A percentile compares a stretch with the other conserved stretches of the same genome.
These are phyloP conservation scores for Mortierella sp. DNA, from an alignment of 371 early-diverging fungal genomes.

Conservation along the genomic window DNA sequence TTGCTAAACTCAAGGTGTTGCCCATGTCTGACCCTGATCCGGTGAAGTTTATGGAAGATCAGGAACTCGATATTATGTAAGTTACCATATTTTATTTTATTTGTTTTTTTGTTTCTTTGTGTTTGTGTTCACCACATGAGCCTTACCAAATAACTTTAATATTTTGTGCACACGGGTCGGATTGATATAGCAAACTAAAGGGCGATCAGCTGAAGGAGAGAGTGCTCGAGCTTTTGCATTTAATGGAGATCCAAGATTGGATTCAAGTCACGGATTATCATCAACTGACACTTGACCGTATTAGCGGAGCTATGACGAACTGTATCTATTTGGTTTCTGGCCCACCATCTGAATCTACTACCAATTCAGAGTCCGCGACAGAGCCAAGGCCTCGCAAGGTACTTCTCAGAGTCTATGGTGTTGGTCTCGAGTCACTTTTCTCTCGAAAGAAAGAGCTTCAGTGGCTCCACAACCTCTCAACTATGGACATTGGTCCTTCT, in stretches of 20 bases:
- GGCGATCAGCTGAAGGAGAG: slow-evolving; percentile 30
- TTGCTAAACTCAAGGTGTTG: slow-evolving; percentile 42
- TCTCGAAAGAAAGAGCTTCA: slow-evolving; percentile 83
- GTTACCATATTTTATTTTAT: slow-evolving; percentile 16
- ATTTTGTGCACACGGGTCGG: neutral
- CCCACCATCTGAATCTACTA: too few species aligned
- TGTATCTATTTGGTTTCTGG: slow-evolving; percentile 77
- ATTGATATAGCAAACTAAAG: slow-evolving; percentile 51
- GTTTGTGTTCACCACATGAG: neutral
- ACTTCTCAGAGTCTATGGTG: slow-evolving; percentile 82
- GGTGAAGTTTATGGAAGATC: slow-evolving; percentile 32
- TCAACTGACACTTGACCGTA: slow-evolving; percentile 63
- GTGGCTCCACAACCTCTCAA: slow-evolving; percentile 81
- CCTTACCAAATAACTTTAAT: neutral
- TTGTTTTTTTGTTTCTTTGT: slow-evolving; percentile 59
- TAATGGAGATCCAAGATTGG: slow-evolving; percentile 59
- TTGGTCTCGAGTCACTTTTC: slow-evolving; percentile 82
- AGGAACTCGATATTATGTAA: slow-evolving; percentile 51
- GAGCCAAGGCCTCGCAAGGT: slow-evolving; percentile 63
- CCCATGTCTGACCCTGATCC: slow-evolving; percentile 31
- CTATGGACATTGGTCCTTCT: slow-evolving; percentile 80
- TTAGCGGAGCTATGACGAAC: slow-evolving; percentile 93
- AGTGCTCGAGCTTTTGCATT: slow-evolving; percentile 43
- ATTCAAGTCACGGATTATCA: slow-evolving; percentile 38
- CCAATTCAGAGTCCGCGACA: slow-evolving; percentile 17